Evolutionary conservation across 2,329 filamentous ascomycete species (phyloP), one percentile per base, ranked within the genome.

Genomic region (Capronia americana): DNA sequence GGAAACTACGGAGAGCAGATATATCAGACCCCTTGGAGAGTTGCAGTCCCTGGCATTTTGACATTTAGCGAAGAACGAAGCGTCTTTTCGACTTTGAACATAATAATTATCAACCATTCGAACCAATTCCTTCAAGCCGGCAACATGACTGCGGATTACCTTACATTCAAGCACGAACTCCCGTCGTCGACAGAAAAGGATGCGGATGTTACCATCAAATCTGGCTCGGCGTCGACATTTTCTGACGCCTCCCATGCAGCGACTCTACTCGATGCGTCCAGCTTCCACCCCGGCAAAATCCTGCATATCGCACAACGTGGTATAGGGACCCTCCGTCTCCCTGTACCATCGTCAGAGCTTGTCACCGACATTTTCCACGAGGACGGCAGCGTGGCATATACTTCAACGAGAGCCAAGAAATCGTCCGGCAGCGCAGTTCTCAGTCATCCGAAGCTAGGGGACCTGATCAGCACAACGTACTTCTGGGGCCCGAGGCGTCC

Each of bases 401-500:
- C 82, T 12, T 88, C 85, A 26, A 76, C 84, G 30, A 83, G 86
- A 3, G 79, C 79, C 11, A 75, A 76, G 8, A 78, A 79, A 53
- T 73, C 76, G 65, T 86, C 85, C 0, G 85, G 84, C 67, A 79
- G 80, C 68, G 81, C 87, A 56, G 74, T 84, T 3, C 75, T 83
- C 41, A 80, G 78, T 24, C 77, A 79, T 41, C 78, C 80, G 14
- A 71, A 76, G 20, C 50, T 64, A 6, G 76, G 74, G 7, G 70
- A 72, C 4, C 75, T 81, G 4, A 71, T 87, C n/a, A 83, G 80
- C 68, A 88, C 86, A 0, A 82, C 79, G 3, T 88, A 88, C 75
- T 83, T 82, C 69, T 87, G 84, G 71, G 86, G 87, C 0, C 86
- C 86, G 1, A 80, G 79, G 48, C 79, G 80, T 2, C 80, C 84